Percentiles rank a stretch among this genome's conserved stretches.
Conservation (phyloP, 163 green algal genomes). For the Coccomyxa subellipsoidea region DNA sequence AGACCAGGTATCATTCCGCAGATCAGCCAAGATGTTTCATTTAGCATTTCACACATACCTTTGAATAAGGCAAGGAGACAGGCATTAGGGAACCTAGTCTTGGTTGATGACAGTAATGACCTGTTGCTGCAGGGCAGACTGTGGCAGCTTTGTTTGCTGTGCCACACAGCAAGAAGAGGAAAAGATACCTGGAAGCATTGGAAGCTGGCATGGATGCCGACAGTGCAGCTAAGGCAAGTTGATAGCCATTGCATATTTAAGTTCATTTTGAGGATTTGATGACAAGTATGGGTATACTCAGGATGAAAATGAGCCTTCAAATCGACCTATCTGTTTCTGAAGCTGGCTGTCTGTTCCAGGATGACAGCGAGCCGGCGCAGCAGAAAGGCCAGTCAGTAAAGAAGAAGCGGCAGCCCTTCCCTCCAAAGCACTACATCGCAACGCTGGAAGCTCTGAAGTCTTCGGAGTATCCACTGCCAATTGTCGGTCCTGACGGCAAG, state of each 20-base stretch:
- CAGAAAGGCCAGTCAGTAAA: conserved; percentile 6
- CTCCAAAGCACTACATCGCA: conserved; percentile 37
- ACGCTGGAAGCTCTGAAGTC: conserved; percentile 45
- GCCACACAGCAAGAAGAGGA: conserved; percentile 37
- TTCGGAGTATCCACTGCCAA: conserved; percentile 53
- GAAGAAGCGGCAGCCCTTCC: not conserved
- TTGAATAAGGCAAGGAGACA: too few species aligned
- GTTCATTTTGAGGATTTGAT: not conserved
- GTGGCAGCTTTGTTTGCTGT: conserved; percentile 36
- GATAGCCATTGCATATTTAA: not conserved
- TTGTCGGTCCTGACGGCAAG: conserved; percentile 15
- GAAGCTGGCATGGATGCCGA: not conserved
- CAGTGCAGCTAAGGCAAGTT: not conserved
- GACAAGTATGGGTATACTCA: not conserved
- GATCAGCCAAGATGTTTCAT: too few species aligned
- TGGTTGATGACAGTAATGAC: not conserved
- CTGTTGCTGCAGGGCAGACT: conserved; percentile 24
- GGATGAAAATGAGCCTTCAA: too few species aligned
- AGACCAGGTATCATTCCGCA: conserved; percentile 7
- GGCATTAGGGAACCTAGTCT: not conserved
- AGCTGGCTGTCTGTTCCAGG: conserved; percentile 9
- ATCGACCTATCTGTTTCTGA: conserved; percentile 15
- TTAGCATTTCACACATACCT: too few species aligned
- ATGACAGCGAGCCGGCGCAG: conserved; percentile 4
- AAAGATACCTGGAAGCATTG: conserved; percentile 18